Evolutionary conservation across 306 rosid genomes (phyloP), one percentile per base, ranked within the genome.

Genomic region (Cucumis cinereus): DNA sequence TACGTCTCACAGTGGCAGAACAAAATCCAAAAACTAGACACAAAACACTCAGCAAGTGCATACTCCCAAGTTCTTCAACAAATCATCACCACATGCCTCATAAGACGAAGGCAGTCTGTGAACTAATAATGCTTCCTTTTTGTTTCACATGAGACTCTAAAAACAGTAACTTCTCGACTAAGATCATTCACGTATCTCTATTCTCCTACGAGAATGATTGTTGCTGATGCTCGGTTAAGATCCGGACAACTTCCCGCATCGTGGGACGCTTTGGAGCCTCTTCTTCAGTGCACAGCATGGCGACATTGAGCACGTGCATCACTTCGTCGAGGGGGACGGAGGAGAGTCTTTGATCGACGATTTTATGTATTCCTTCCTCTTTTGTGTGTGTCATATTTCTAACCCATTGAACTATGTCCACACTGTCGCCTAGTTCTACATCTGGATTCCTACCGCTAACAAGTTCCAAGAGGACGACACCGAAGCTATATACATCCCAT

Each of bases 181-280:
- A 1, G 15, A 12, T 23, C 38, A 38, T 64, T 64, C 4, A 64
- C 0, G 2, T 20, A 35, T 36, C 50, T 64, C 26, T 36, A 1
- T 62, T 26, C 20, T 77, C 89, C 56, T 86, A 89, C 23, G 84
- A 86, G 70, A 82, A 75, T 1, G 87, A 86, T 30, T 86, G 60
- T 82, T 85, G 89, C 55, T 96, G 97, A 56, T 91, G 87, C 92
- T 93, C 98, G 1, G 98, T 84, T 16, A 93, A 88, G 59, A 93
- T 93, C 82, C 88, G 98, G 78, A 93, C 97, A 35, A 93, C 98
- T 82, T 93, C 98, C 0, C 92, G 85, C 98, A 93, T 93, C 2
- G 97, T 91, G 33, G 97, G 98, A 20, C 98, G 86, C 82, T 91
- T 93, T n/a, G 92, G 94, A 6, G 94, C 97, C 28, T 90, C 97